phyloP scores from a whole-genome alignment of 2,329 filamentous ascomycete genomes.

The Alternaria postmessia region DNA sequence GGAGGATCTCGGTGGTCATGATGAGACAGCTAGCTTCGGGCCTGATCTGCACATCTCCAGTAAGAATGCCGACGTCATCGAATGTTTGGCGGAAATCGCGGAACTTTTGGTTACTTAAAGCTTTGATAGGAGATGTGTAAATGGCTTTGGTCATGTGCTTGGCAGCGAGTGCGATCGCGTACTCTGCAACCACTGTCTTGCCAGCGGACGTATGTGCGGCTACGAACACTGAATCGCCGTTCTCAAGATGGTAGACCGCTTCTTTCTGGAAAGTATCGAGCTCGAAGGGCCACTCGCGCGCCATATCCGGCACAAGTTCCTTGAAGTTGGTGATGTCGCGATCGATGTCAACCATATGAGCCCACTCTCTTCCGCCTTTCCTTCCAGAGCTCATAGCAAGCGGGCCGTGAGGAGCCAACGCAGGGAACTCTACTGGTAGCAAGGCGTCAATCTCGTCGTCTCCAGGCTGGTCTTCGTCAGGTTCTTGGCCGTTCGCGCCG shows the following conservation, averaged over 20 bases:
- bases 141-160: slow-evolving; percentile 99
- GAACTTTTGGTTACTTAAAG: slow-evolving; percentile 98
- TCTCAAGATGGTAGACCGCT: slow-evolving; percentile 95
- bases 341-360: slow-evolving; percentile 97
- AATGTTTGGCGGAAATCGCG: slow-evolving; percentile 90
- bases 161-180: slow-evolving; percentile 94
- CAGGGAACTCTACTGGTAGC: slow-evolving; percentile 90
- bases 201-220: slow-evolving; percentile 97
- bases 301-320: slow-evolving; percentile 95
- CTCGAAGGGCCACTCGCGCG: slow-evolving; percentile 94
- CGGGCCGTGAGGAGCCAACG: slow-evolving; percentile 82
- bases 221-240: slow-evolving; percentile 96
- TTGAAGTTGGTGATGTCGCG: slow-evolving; percentile 92
- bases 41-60: slow-evolving; percentile 97
- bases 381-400: slow-evolving; percentile 75
- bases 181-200: slow-evolving; percentile 98
- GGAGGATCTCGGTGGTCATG: slow-evolving; percentile 98
- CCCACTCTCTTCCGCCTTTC: slow-evolving; percentile 87
- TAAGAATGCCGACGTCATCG: slow-evolving; percentile 95
- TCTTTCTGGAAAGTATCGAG: slow-evolving; percentile 98
- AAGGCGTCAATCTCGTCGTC: slow-evolving; percentile 80
- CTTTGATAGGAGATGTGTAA: slow-evolving; percentile 98
- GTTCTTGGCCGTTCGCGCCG: slow-evolving; percentile 35
- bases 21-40: slow-evolving; percentile 97
- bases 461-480: slow-evolving; percentile 57